Conservation (phyloP, 345 rosid genomes). For the Hibiscus tridactylites region DNA sequence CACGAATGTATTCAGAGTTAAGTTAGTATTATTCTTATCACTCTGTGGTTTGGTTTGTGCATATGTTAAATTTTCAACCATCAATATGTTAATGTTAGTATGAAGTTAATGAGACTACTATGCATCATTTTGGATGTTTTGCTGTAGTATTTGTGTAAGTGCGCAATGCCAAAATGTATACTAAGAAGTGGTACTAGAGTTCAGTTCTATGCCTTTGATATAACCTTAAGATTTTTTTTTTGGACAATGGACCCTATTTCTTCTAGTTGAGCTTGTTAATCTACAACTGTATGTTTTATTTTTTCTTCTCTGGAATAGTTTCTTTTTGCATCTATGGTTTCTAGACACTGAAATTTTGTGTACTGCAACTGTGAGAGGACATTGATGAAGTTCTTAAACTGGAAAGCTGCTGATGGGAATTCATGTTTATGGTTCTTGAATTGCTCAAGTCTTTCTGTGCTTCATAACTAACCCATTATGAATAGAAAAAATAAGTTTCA, state of each 20-base stretch:
- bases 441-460: neutral
- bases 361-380: neutral
- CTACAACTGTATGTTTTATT: neutral
- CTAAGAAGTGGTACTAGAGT: too few species aligned
- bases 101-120: neutral
- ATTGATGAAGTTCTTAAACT: neutral
- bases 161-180: neutral
- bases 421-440: constrained; percentile 2
- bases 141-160: neutral
- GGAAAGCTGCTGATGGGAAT: neutral
- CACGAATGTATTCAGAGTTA: neutral
- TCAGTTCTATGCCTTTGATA: too few species aligned
- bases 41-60: neutral
- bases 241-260: neutral
- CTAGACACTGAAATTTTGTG: neutral
- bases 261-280: neutral
- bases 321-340: neutral
- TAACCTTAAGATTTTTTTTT: too few species aligned
- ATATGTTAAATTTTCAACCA: neutral
- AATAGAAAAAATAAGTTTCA: neutral
- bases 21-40: neutral
- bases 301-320: neutral
- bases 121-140: neutral
- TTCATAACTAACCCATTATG: neutral
- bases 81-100: neutral